Evolutionary conservation across 2,329 filamentous ascomycete species (phyloP), one percentile per base, ranked within the genome.

Genomic region (Cylindrodendrum hubeiense): DNA sequence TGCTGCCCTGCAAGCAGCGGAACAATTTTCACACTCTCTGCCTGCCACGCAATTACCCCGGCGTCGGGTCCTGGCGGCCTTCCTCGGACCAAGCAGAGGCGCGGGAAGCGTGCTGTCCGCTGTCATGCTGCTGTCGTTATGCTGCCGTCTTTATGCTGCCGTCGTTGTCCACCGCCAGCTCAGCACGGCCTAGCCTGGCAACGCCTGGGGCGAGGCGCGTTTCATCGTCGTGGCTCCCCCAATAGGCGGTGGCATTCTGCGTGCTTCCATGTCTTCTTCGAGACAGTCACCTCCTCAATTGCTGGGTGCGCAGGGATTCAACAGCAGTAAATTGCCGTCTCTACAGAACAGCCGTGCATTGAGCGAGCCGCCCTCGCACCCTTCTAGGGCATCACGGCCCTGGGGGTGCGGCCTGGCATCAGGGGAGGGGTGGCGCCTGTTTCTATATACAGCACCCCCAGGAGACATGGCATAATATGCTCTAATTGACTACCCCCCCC

Each of bases 401-500:
- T 63, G 41, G 30, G 44, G 50, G 65, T 39, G 37, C 7, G 15
- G 37, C 15, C 37, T n/a, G 70, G 70, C 60, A 66, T 57, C 57
- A 71, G 74, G 75, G 77, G 75, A 76, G 76, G 79, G 76, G 71
- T 70, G 70, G 61, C 64, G 66, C 57, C 78, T 79, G 80, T 82
- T 85, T 84, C 83, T 84, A 85, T 84, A 85, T 84, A 81, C 79
- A 80, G 82, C 78, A 82, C 78, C 78, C 76, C 76, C 56, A 68
- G 57, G 66, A 77, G 75, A 80, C 80, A 84, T 84, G 82, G 83
- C 84, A 86, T 87, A 86, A 87, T 83, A 86, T 85, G 82, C 79
- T 80, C 85, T 85, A 86, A 85, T 87, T 87, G 86, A 86, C 84
- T 83, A 81, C 82, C 80, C 81, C 83, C 82, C 81, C 80, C 78